Percentiles rank a stretch among this genome's conserved stretches.
phyloP scores from a whole-genome alignment of 176 grass and related monocot genomes.

The Oryza nivara region DNA sequence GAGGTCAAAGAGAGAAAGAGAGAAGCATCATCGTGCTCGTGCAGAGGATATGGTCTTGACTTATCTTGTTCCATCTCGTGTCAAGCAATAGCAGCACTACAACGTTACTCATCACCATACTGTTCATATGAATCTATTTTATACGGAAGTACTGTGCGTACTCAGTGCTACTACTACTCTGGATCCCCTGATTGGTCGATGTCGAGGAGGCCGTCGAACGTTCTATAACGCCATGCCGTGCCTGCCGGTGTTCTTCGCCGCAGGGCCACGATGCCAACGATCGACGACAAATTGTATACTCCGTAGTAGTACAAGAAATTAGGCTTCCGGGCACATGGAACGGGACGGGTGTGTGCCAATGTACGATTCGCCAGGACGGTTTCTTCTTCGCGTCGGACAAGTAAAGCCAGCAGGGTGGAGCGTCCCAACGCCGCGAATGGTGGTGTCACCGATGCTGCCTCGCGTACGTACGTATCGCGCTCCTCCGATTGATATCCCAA shows the following conservation, averaged over 20 bases:
- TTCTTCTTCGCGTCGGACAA: slow-evolving; percentile 36
- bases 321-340: neutral
- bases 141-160: neutral
- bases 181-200: too few species aligned
- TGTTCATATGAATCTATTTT: neutral
- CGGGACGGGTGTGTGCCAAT: too few species aligned
- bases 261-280: too few species aligned
- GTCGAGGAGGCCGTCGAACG: too few species aligned
- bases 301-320: neutral
- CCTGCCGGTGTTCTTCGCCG: too few species aligned
- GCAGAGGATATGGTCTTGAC: neutral
- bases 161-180: too few species aligned
- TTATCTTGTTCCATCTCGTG: neutral
- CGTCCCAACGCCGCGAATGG: slow-evolving; percentile 22
- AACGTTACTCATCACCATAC: neutral
- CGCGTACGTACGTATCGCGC: neutral
- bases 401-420: neutral
- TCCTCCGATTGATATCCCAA: neutral
- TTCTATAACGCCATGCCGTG: neutral
- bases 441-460: slow-evolving; percentile 37
- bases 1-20: neutral
- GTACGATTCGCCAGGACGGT: neutral
- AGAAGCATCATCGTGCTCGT: neutral
- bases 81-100: neutral
- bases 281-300: too few species aligned